Evolutionary conservation across 2,329 filamentous ascomycete species (phyloP).

Genomic region (Diaporthe australafricana): DNA sequence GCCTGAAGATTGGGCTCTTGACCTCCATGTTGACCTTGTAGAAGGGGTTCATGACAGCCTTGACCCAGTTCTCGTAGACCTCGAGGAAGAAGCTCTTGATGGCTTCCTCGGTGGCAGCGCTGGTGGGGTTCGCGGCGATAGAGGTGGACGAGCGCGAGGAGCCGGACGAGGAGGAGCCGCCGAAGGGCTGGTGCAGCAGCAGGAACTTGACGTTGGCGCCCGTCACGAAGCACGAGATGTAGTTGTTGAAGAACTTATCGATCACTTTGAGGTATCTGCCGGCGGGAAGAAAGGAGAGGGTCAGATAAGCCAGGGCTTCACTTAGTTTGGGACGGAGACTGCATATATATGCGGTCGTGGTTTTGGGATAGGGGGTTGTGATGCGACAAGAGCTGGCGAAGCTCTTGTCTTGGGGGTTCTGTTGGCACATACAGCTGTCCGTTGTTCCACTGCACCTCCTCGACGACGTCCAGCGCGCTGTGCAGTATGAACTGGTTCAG

Average conservation of each 20-base stretch:
- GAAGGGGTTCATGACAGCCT: slow-evolving; percentile 97
- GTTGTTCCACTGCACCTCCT: slow-evolving; percentile 94
- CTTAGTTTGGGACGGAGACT: background rate
- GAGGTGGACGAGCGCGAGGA: slow-evolving; percentile 72
- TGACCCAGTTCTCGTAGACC: slow-evolving; percentile 96
- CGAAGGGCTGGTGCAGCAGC: slow-evolving; percentile 85
- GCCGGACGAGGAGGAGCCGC: slow-evolving; percentile 47
- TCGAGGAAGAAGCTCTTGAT: slow-evolving; percentile 95
- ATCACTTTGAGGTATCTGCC: slow-evolving; percentile 93
- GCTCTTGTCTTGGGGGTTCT: background rate
- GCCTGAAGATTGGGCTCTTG: slow-evolving; percentile 85
- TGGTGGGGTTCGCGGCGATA: slow-evolving; percentile 85
- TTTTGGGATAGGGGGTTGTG: too few species aligned
- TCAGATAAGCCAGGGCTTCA: background rate
- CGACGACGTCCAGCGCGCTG: slow-evolving; percentile 91
- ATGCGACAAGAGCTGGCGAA: slow-evolving; percentile 35
- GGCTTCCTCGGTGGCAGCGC: slow-evolving; percentile 92
- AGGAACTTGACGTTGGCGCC: slow-evolving; percentile 94
- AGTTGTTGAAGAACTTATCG: slow-evolving; percentile 96
- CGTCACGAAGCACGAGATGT: slow-evolving; percentile 94
- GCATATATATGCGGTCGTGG: too few species aligned
- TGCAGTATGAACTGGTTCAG: slow-evolving; percentile 99
- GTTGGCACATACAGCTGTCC: slow-evolving; percentile 77
- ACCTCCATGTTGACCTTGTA: slow-evolving; percentile 89
- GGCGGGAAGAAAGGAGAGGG: background rate